These are phyloP conservation scores for Apiotrichum gracile DNA, from an alignment of 1,284 basidiomycete genomes.

Conservation along the genomic window DNA sequence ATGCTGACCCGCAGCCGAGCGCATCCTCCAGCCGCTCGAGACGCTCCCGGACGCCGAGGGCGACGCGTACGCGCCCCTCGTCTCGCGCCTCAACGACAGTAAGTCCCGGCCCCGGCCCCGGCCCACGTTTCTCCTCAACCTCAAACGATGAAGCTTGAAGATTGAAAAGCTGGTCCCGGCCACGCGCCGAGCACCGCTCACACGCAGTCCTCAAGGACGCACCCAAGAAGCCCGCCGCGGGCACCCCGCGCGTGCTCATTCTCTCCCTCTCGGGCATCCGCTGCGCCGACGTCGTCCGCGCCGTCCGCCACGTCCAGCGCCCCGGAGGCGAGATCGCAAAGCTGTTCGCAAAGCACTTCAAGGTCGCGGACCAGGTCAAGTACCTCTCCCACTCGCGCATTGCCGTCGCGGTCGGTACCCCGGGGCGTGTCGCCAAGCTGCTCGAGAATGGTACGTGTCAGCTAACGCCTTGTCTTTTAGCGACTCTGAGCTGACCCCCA, in stretches of 20 bases:
- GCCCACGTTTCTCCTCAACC: too few species aligned
- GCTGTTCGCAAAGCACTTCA: conserved; percentile 50
- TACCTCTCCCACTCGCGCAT: conserved; percentile 43
- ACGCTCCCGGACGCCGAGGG: conserved; percentile 1
- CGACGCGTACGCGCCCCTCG: conserved; percentile 7
- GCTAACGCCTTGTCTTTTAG: too few species aligned
- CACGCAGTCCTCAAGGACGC: conserved; percentile 17
- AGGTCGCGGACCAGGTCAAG: conserved; percentile 45
- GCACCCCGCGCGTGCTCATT: conserved; percentile 41
- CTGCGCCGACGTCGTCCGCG: conserved; percentile 47
- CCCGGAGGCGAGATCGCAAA: conserved; percentile 45
- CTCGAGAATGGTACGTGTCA: conserved; percentile 31
- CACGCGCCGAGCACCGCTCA: background rate
- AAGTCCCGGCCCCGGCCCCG: conserved; percentile 1
- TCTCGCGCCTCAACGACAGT: conserved; percentile 12
- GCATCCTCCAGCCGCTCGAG: conserved; percentile 3
- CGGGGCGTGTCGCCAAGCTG: conserved; percentile 45
- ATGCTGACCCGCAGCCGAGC: background rate
- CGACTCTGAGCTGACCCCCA: conserved; percentile 8
- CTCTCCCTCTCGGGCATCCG: conserved; percentile 43
- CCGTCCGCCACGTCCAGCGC: conserved; percentile 35
- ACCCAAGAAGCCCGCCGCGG: conserved; percentile 22
- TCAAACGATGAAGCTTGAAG: too few species aligned
- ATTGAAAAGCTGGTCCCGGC: too few species aligned
- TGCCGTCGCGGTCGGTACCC: conserved; percentile 47